A percentile compares a stretch with the other conserved stretches of the same genome.
Evolutionary conservation across 148 eudicot genomes (phyloP).

Genomic region (Drosera capensis): DNA sequence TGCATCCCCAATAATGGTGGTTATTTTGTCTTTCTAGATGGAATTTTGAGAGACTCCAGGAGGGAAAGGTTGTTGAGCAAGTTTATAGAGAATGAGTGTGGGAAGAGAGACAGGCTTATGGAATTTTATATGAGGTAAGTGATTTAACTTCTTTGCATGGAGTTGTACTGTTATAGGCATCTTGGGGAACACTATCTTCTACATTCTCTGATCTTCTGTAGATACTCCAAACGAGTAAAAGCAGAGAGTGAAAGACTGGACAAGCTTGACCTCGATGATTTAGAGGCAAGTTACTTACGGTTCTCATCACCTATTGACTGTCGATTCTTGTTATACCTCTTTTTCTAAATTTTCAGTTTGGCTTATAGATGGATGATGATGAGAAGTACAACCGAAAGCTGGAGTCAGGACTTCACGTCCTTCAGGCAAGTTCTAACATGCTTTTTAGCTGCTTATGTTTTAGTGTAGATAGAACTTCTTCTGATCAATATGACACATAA

Average conservation of each 20-base stretch:
- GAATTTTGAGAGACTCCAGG: conserved; percentile 90
- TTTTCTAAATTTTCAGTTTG: background rate
- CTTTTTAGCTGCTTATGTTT: background rate
- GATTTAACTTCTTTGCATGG: background rate
- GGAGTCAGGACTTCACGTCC: conserved; percentile 89
- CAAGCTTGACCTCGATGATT: conserved; percentile 79
- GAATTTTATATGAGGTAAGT: conserved; percentile 87
- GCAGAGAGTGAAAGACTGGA: conserved; percentile 65
- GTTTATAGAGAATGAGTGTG: conserved; percentile 87
- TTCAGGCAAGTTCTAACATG: conserved; percentile 48
- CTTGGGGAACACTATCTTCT: background rate
- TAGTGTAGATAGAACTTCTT: conserved; percentile 2
- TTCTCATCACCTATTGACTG: too few species aligned
- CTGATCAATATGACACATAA: background rate
- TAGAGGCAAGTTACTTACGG: conserved; percentile 36
- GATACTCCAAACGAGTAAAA: conserved; percentile 83
- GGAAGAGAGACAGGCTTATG: conserved; percentile 95
- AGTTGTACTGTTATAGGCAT: background rate
- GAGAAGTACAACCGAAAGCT: conserved; percentile 75
- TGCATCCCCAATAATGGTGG: background rate
- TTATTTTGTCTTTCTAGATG: conserved; percentile 31
- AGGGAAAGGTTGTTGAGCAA: conserved; percentile 90
- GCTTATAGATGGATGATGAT: conserved; percentile 84
- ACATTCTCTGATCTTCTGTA: conserved; percentile 11
- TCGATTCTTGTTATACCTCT: background rate